Conservation (phyloP, 352 stramenopile genomes). For the Pythium volutum region DNA sequence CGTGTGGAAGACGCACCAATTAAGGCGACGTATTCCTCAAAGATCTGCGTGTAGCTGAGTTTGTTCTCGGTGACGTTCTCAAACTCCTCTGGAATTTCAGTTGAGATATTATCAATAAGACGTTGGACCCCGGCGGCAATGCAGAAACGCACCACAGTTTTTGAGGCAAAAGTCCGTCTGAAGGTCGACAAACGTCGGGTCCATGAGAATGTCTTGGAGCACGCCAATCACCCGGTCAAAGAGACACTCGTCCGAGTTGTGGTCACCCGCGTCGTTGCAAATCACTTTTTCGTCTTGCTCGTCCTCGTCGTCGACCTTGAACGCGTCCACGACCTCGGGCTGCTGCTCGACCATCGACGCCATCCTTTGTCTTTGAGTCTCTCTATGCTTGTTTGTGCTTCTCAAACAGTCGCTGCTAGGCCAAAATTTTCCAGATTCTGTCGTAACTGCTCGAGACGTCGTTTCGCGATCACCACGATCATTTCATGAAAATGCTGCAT, state of each 20-base stretch:
- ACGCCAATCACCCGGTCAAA: slow-evolving; percentile 82
- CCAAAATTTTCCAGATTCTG: background rate
- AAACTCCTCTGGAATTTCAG: slow-evolving; percentile 85
- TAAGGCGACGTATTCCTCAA: slow-evolving; percentile 71
- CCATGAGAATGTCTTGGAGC: slow-evolving; percentile 76
- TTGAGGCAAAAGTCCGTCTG: slow-evolving; percentile 76
- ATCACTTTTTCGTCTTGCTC: slow-evolving; percentile 64
- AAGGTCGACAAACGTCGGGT: slow-evolving; percentile 74
- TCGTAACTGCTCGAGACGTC: background rate
- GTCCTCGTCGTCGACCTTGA: slow-evolving; percentile 39
- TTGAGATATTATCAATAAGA: no score
- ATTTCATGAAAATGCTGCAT: background rate
- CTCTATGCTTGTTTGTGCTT: background rate
- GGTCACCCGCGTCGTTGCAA: slow-evolving; percentile 53
- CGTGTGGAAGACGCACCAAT: slow-evolving; percentile 42
- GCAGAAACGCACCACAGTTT: slow-evolving; percentile 62
- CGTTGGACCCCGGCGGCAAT: no score
- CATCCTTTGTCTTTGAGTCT: slow-evolving; percentile 10
- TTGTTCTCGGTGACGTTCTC: slow-evolving; percentile 86
- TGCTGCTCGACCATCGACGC: slow-evolving; percentile 28
- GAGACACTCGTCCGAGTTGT: slow-evolving; percentile 72
- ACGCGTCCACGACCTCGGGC: slow-evolving; percentile 47
- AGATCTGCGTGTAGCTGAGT: slow-evolving; percentile 78
- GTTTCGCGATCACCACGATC: slow-evolving; percentile 6
- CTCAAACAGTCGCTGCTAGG: slow-evolving; percentile 2